Percentiles rank a stretch among this genome's conserved stretches.
These are phyloP conservation scores for Phoenix dactylifera DNA, from an alignment of 176 grass and related monocot genomes.

Conservation along the genomic window DNA sequence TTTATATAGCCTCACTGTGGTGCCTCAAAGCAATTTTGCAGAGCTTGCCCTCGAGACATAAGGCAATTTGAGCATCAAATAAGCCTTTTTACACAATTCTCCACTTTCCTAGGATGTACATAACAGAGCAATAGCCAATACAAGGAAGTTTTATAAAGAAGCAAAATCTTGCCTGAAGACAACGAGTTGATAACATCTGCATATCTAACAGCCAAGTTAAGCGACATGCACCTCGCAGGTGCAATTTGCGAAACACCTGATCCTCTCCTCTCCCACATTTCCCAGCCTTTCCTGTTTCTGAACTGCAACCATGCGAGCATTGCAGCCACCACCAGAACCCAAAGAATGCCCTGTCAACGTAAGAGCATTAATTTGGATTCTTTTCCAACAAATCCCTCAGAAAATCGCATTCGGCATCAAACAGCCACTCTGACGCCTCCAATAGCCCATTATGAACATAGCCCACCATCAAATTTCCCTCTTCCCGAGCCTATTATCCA, in stretches of 20 bases:
- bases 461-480: slow-evolving; percentile 68
- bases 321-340: slow-evolving; percentile 70
- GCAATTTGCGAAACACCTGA: slow-evolving; percentile 86
- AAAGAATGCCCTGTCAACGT: slow-evolving; percentile 78
- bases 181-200: slow-evolving; percentile 83
- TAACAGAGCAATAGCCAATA: too few species aligned
- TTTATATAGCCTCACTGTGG: too few species aligned
- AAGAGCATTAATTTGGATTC: slow-evolving; percentile 55
- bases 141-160: background rate
- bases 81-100: too few species aligned
- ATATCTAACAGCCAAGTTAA: slow-evolving; percentile 81
- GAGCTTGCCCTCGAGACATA: too few species aligned
- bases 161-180: slow-evolving; percentile 55
- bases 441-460: slow-evolving; percentile 86
- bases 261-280: slow-evolving; percentile 52
- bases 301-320: slow-evolving; percentile 68
- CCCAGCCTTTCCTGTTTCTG: slow-evolving; percentile 46
- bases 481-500: slow-evolving; percentile 79
- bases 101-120: too few species aligned
- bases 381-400: slow-evolving; percentile 56
- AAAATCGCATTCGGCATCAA: slow-evolving; percentile 59
- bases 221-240: slow-evolving; percentile 69
- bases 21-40: too few species aligned
- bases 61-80: too few species aligned
- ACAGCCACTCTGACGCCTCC: slow-evolving; percentile 55